Conservation (phyloP, 2,329 filamentous ascomycete genomes). For the Colletotrichum paranaense region DNA sequence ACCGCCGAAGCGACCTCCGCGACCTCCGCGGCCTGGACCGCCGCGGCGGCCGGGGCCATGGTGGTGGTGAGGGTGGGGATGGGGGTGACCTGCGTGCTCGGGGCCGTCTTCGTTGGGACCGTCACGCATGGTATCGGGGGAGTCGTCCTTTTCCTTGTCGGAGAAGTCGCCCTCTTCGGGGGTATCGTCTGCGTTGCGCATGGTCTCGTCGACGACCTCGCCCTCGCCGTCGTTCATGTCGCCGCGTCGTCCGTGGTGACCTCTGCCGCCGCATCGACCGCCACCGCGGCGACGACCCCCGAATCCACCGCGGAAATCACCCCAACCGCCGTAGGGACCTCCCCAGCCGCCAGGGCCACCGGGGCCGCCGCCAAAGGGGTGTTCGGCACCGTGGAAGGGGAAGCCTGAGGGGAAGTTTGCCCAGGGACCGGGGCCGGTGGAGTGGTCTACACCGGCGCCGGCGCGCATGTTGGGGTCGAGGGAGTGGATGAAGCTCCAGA, state of each 20-base stretch:
- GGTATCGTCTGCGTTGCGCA: constrained; percentile 37
- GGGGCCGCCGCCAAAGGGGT: constrained; percentile 21
- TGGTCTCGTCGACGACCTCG: constrained; percentile 6
- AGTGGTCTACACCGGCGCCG: constrained; percentile 53
- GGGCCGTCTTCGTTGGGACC: constrained; percentile 36
- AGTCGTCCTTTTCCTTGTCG: constrained; percentile 47
- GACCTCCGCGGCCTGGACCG: constrained; percentile 36
- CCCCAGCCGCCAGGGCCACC: constrained; percentile 10
- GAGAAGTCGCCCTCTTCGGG: constrained; percentile 40
- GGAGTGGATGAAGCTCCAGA: constrained; percentile 48
- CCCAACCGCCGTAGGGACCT: constrained; percentile 28
- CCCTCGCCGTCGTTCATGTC: constrained; percentile 31
- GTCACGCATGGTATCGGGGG: constrained; percentile 47
- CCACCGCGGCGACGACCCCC: constrained; percentile 13
- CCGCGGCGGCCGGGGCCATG: constrained; percentile 38
- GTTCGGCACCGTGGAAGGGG: constrained; percentile 43
- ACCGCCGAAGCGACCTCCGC: constrained; percentile 16
- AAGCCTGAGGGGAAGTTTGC: constrained; percentile 46
- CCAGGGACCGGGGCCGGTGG: constrained; percentile 39
- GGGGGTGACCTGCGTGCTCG: constrained; percentile 47
- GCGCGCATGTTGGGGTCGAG: constrained; percentile 44
- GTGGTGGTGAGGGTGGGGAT: constrained; percentile 10
- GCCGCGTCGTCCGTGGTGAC: constrained; percentile 33
- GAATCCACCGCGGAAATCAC: constrained; percentile 17
- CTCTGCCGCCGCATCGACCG: constrained; percentile 23